Conservation (phyloP, 805 yeast species). For the Monosporozyma siamensis region DNA sequence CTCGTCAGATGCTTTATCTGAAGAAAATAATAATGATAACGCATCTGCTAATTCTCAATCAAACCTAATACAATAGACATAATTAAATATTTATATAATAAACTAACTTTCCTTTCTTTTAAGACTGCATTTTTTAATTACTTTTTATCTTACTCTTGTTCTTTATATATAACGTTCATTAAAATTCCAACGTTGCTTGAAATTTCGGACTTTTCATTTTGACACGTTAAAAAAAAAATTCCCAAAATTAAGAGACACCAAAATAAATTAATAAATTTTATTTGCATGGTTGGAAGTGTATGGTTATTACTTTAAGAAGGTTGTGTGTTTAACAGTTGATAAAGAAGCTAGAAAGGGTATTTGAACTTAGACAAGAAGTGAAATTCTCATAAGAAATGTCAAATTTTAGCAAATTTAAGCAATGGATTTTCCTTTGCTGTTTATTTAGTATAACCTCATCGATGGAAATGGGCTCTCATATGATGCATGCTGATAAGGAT, state of each 20-base stretch:
- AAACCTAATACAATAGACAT: not conserved
- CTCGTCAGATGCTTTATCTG: not conserved
- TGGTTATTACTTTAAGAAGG: too few relatives aligned
- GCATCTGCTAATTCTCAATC: not conserved
- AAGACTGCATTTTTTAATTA: not conserved
- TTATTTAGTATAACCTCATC: not conserved
- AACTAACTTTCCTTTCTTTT: not conserved
- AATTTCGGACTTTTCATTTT: not conserved
- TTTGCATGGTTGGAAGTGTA: too few relatives aligned
- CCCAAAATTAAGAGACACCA: too few relatives aligned
- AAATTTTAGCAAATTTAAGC: too few relatives aligned
- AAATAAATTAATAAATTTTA: too few relatives aligned
- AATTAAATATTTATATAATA: not conserved
- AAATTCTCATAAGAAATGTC: too few relatives aligned
- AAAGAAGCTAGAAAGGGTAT: too few relatives aligned
- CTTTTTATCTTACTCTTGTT: not conserved
- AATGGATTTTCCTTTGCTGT: not conserved
- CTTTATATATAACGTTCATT: too few relatives aligned
- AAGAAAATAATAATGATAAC: not conserved
- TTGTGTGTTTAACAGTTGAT: too few relatives aligned
- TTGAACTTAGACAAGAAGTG: too few relatives aligned
- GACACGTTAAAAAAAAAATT: too few relatives aligned
- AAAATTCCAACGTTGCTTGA: too few relatives aligned
- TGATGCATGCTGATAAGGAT: conserved; percentile 29
- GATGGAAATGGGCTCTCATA: conserved; percentile 28